These are phyloP conservation scores for Incumbomyces lentus DNA, from an alignment of 2,329 filamentous ascomycete species.

Conservation along the genomic window DNA sequence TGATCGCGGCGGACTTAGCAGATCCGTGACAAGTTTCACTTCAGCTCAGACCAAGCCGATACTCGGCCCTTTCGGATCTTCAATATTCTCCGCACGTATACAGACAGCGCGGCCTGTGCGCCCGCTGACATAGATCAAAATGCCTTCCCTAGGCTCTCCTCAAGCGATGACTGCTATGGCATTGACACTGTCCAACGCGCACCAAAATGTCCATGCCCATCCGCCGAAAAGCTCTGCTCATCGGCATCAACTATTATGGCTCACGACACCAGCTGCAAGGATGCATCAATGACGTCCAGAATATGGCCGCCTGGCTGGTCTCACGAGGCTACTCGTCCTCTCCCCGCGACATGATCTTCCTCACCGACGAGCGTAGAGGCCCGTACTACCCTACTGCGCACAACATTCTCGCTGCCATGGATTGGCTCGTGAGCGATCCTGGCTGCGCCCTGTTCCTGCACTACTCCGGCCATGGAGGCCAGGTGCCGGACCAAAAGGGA, in stretches of 20 bases:
- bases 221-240: conserved; percentile 38
- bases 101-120: neutral
- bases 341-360: conserved; percentile 34
- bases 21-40: no score
- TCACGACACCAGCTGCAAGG: conserved; percentile 36
- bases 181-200: neutral
- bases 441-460: conserved; percentile 45
- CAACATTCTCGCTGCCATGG: conserved; percentile 44
- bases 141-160: no score
- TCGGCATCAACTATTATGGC: conserved; percentile 44
- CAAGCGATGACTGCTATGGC: neutral
- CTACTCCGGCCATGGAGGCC: conserved; percentile 50
- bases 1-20: no score
- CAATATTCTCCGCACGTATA: neutral
- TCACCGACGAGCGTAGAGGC: conserved; percentile 30
- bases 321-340: conserved; percentile 34
- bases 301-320: conserved; percentile 37
- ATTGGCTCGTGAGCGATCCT: conserved; percentile 46
- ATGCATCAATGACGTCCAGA: conserved; percentile 41
- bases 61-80: no score
- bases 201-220: conserved; percentile 6
- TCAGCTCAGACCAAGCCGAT: no score
- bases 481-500: conserved; percentile 32
- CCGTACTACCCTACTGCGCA: conserved; percentile 31
- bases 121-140: no score